These are phyloP conservation scores for Xylaria intraflava DNA, from an alignment of 495 filamentous ascomycete genomes.

Conservation along the genomic window DNA sequence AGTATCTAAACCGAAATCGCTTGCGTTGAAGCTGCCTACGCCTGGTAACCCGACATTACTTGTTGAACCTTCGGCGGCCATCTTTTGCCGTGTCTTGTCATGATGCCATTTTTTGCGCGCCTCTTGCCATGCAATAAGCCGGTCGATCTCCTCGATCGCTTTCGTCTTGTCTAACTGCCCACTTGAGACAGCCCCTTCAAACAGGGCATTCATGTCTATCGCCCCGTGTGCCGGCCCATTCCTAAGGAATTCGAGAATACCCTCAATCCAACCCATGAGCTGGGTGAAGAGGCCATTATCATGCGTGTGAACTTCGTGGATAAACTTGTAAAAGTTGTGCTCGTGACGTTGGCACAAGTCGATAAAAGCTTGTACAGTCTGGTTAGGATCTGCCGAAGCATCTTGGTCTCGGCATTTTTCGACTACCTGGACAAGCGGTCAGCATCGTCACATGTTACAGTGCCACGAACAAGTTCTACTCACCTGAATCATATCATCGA, in stretches of 20 bases:
- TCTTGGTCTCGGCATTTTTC: constrained; percentile 88
- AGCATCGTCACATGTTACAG: not conserved
- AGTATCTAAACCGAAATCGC: constrained; percentile 84
- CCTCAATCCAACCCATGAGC: constrained; percentile 94
- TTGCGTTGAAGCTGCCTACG: constrained; percentile 54
- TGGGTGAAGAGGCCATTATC: constrained; percentile 94
- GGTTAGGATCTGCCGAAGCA: constrained; percentile 88
- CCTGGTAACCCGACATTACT: constrained; percentile 37
- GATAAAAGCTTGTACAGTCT: constrained; percentile 98
- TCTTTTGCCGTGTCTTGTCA: constrained; percentile 96
- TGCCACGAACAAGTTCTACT: constrained; percentile 4
- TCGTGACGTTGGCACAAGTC: constrained; percentile 94
- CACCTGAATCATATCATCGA: constrained; percentile 78
- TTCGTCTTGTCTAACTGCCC: constrained; percentile 60
- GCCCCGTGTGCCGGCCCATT: constrained; percentile 71
- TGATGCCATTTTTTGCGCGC: constrained; percentile 94
- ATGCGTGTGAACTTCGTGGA: constrained; percentile 97
- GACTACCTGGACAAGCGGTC: constrained; percentile 50
- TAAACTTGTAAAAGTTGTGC: constrained; percentile 96
- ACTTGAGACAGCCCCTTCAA: constrained; percentile 66
- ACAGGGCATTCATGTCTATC: constrained; percentile 88
- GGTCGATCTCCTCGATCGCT: constrained; percentile 75
- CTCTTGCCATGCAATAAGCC: constrained; percentile 86
- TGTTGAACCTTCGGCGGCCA: constrained; percentile 73
- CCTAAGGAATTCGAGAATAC: constrained; percentile 89